These are phyloP conservation scores for Apostasia ramifera DNA, from an alignment of 106 monocot genomes.

Conservation along the genomic window DNA sequence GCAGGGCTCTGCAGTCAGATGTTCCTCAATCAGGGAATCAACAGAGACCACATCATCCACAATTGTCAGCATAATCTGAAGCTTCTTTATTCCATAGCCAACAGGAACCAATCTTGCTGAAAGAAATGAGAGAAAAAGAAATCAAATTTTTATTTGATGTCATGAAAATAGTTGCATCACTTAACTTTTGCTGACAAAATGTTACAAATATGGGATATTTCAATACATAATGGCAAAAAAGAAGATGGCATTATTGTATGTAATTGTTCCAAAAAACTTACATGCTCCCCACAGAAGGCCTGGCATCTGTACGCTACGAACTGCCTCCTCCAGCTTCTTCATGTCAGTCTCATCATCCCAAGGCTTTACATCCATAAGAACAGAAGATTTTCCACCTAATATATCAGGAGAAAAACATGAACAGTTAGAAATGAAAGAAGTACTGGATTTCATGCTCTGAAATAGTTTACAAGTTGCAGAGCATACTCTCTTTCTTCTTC, in stretches of 20 bases:
- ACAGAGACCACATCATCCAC: conserved; percentile 90
- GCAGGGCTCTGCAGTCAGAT: conserved; percentile 54
- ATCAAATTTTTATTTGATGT: too few species aligned
- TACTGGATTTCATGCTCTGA: neutral
- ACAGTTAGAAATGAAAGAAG: neutral
- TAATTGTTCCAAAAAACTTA: conserved; percentile 8
- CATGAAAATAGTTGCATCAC: too few species aligned
- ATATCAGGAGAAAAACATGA: conserved; percentile 1
- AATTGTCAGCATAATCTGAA: conserved; percentile 97
- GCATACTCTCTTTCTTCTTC: conserved; percentile 83
- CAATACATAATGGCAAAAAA: too few species aligned
- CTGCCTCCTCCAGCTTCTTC: conserved; percentile 84
- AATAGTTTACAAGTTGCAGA: neutral
- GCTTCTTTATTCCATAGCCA: conserved; percentile 96
- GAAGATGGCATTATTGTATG: neutral
- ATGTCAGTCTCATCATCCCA: conserved; percentile 99
- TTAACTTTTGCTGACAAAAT: neutral
- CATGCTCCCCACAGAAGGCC: conserved; percentile 94
- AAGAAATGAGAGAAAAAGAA: conserved; percentile 1
- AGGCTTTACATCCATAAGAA: conserved; percentile 90
- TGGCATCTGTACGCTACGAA: conserved; percentile 75
- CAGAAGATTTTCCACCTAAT: conserved; percentile 92
- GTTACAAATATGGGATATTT: too few species aligned
- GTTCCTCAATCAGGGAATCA: conserved; percentile 73
- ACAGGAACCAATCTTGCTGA: conserved; percentile 90